Percentiles rank a stretch among this genome's conserved stretches.
These are phyloP conservation scores for Paracorniculantispora psalliotae DNA, from an alignment of 2,329 filamentous ascomycete genomes.

Conservation along the genomic window DNA sequence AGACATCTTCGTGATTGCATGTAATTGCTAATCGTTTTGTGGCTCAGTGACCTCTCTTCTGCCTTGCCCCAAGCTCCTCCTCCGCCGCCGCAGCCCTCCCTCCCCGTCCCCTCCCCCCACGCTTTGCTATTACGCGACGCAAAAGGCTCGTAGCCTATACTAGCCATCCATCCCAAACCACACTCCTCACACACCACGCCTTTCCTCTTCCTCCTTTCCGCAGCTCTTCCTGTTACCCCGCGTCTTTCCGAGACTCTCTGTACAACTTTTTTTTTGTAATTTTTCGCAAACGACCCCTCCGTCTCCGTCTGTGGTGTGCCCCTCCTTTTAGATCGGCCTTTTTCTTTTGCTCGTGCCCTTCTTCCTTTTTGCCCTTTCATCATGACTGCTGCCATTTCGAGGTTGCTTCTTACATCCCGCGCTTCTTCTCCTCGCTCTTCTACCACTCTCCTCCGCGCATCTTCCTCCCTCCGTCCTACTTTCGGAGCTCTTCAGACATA, in stretches of 20 bases:
- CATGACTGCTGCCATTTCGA: constrained; percentile 7
- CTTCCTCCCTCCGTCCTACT: constrained; percentile 31
- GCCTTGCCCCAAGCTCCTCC: background rate
- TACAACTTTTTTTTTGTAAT: background rate
- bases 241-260: constrained; percentile 11
- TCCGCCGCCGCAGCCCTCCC: background rate
- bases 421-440: constrained; percentile 23
- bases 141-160: constrained; percentile 7
- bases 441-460: constrained; percentile 25
- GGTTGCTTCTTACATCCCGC: constrained; percentile 9
- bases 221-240: constrained; percentile 5
- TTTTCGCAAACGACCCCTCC: background rate
- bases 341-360: background rate
- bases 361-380: background rate
- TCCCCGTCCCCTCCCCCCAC: constrained; percentile 1
- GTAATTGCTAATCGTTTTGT: constrained; percentile 12
- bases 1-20: constrained; percentile 1
- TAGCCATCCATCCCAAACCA: background rate
- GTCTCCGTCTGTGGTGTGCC: background rate
- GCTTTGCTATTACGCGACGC: constrained; percentile 11
- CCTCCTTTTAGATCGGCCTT: background rate
- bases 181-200: background rate
- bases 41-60: background rate
- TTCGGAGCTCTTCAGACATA: constrained; percentile 34
- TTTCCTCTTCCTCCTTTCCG: background rate